Percentiles rank a stretch among this genome's conserved stretches.
Evolutionary conservation across 208 protist genomes (phyloP).

Genomic region (Balamuthia mandrillaris): DNA sequence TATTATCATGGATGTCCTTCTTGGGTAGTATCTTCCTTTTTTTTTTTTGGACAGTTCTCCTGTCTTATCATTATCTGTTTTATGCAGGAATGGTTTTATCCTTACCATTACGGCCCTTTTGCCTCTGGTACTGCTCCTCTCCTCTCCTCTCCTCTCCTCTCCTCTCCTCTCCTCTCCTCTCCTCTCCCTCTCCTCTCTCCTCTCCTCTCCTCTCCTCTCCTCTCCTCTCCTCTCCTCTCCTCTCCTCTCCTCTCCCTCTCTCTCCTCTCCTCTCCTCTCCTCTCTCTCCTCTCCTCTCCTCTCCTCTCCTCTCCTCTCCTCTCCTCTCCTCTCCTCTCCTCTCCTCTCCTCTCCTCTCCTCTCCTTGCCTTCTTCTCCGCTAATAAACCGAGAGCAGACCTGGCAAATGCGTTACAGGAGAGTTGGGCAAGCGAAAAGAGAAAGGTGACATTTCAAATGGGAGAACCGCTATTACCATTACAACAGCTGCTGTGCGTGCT

Average conservation of each 20-base stretch:
- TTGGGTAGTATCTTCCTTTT: constrained; percentile 72
- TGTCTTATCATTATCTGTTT: not conserved
- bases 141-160: not conserved
- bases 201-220: too few species aligned
- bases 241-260: too few species aligned
- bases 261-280: too few species aligned
- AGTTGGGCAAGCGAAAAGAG: not conserved
- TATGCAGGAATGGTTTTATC: constrained; percentile 94
- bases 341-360: not conserved
- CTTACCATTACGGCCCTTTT: constrained; percentile 98
- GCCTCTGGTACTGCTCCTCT: constrained; percentile 71
- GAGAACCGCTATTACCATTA: too few species aligned
- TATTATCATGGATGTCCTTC: constrained; percentile 95
- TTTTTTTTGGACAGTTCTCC: not conserved
- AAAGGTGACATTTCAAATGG: constrained; percentile 35
- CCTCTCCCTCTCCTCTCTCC: not conserved
- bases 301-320: too few species aligned
- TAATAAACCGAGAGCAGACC: not conserved
- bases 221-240: too few species aligned
- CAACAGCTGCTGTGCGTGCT: constrained; percentile 41
- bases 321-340: too few species aligned
- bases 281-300: too few species aligned
- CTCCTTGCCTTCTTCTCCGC: not conserved
- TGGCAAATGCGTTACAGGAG: too few species aligned
- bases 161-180: not conserved